phyloP scores from a whole-genome alignment of 1,284 basidiomycete species.

The Trichosporon sp. region DNA sequence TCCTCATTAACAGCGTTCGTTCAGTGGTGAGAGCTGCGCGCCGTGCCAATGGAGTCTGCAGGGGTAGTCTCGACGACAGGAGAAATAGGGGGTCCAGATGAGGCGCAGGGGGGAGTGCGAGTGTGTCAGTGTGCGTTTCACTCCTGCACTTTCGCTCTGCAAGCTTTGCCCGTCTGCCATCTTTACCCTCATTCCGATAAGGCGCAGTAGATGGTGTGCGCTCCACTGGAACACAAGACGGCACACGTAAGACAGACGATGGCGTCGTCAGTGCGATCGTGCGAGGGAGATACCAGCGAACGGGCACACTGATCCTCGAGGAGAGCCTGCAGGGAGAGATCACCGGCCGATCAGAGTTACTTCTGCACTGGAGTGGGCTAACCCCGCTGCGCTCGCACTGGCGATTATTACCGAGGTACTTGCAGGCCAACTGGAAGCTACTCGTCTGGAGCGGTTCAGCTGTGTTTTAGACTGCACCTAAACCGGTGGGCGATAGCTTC shows the following conservation, averaged over 20 bases:
- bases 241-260: neutral
- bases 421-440: no score
- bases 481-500: neutral
- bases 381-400: no score
- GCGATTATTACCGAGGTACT: no score
- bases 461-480: no score
- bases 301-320: neutral
- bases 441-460: no score
- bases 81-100: neutral
- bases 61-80: neutral
- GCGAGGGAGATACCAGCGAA: neutral
- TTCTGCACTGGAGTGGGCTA: no score
- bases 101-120: no score
- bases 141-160: neutral
- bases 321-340: no score
- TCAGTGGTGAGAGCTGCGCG: neutral
- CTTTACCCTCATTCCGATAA: no score
- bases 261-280: slow-evolving; percentile 8
- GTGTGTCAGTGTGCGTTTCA: neutral
- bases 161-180: no score
- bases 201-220: no score
- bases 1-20: neutral
- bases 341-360: no score
- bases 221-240: neutral
- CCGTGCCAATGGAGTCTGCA: slow-evolving; percentile 1